Base-by-base conservation (phyloP, 768 basidiomycete species). In the Coprinellus micaceus region DNA sequence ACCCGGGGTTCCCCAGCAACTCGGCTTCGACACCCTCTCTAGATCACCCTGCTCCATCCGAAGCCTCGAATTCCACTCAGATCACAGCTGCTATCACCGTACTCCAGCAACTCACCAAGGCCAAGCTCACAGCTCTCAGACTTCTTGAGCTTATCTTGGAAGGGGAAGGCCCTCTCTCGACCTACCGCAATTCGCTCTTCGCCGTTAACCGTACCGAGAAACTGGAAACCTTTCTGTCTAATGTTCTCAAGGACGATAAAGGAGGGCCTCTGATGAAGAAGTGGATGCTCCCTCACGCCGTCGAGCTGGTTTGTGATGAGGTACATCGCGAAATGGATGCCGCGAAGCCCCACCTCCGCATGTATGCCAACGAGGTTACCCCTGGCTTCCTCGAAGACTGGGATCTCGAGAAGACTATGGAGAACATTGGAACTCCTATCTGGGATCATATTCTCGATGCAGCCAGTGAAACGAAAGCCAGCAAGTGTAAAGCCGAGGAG, bases 131-230 rank as follows among this genome's bases (percentile, higher is more conserved):
- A 6, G 33, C 33, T 13, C 33, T 33, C 33, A 13, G 33, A 33
- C 33, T 33, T 33, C 33, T 33, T 6, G 33, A 6, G 33, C 33
- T 33, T 33, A 17, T 43, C 22, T 7, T 43, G 15, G n/a, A 43
- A 17, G 41, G 41, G 5, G 41, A 43, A n/a, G 41, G 41, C 7
- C 7, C 15, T 17, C 22, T 43, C 41, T 5, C 17, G 7, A n/a
- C 9, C 17, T 43, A 43, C 22, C 7, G 41, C 9, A 43, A 43
- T 43, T 7, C 41, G 7, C 41, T 43, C 15, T n/a, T 43, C n/a
- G 22, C 17, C n/a, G 5, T 80, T 63, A 2, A 78, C 67, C 9
- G 81, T 5, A 19, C 7, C 7, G 41, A 43, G 17, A 17, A 43
- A 7, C 41, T 43, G 41, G 22, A 43, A 22, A 9, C 41, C 41